Percentiles rank a stretch among this genome's conserved stretches.
phyloP scores from a whole-genome alignment of 73 alveolate species.

The Symbiodinium natans region DNA sequence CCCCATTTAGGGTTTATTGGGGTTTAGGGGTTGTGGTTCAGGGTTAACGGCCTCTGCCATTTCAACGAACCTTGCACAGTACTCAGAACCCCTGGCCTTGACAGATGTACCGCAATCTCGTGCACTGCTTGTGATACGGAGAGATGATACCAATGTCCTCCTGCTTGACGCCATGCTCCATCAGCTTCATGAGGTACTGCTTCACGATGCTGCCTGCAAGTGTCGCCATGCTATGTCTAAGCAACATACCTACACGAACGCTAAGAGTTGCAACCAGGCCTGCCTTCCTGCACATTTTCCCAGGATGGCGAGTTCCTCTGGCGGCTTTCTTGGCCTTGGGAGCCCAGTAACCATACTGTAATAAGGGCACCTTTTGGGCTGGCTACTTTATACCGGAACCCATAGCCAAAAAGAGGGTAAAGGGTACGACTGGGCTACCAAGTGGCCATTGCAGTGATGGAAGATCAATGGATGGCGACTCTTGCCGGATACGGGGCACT shows the following conservation, averaged over 20 bases:
- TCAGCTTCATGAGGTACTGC: not conserved
- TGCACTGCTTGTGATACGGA: conserved; percentile 42
- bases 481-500: not conserved
- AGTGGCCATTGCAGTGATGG: conserved; percentile 29
- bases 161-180: not conserved
- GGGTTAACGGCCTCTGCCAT: too few species aligned
- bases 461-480: conserved; percentile 33
- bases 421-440: too few species aligned
- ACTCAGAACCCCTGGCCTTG: not conserved
- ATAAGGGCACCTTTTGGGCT: not conserved
- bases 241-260: too few species aligned
- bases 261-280: too few species aligned
- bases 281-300: not conserved
- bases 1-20: too few species aligned
- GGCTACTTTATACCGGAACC: too few species aligned
- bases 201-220: not conserved
- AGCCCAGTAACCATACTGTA: too few species aligned
- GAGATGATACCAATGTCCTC: conserved; percentile 47
- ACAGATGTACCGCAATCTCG: conserved; percentile 10
- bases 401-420: too few species aligned
- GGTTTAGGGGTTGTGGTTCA: too few species aligned
- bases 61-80: too few species aligned
- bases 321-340: not conserved
- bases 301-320: conserved; percentile 28
- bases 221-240: too few species aligned